phyloP scores from a whole-genome alignment of 2,329 filamentous ascomycete species.

The Microsporum canis region DNA sequence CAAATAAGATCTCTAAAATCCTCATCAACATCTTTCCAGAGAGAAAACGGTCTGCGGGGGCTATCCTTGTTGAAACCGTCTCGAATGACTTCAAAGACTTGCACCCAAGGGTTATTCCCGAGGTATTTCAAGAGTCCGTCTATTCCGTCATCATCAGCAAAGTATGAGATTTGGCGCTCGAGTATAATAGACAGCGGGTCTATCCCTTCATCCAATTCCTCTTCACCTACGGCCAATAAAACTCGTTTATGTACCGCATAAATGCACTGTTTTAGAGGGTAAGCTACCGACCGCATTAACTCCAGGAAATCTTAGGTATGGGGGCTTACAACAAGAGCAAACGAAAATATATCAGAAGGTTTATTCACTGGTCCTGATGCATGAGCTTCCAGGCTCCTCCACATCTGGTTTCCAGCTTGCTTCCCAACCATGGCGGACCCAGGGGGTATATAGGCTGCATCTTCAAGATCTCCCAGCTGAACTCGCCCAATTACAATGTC shows the following conservation, averaged over 20 bases:
- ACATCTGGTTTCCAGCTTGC: conserved; percentile 20
- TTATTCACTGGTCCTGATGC: conserved; percentile 15
- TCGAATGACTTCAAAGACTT: conserved; percentile 29
- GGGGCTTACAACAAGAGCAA: conserved; percentile 12
- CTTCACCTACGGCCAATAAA: conserved; percentile 29
- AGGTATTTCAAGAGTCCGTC: conserved; percentile 34
- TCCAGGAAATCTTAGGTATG: not conserved
- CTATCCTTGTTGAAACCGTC: conserved; percentile 34
- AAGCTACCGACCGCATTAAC: not conserved
- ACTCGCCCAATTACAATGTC: conserved; percentile 12
- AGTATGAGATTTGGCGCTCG: conserved; percentile 39
- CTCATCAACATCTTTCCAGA: conserved; percentile 29
- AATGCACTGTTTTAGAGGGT: conserved; percentile 27
- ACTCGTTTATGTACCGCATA: conserved; percentile 35
- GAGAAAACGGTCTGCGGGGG: conserved; percentile 33
- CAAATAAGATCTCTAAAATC: conserved; percentile 23
- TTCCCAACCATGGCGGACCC: conserved; percentile 11
- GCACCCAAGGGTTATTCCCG: conserved; percentile 29
- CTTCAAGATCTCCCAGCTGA: conserved; percentile 20
- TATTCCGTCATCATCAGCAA: conserved; percentile 35
- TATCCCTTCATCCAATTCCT: conserved; percentile 23
- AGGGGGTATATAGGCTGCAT: conserved; percentile 9
- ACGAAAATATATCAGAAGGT: conserved; percentile 18
- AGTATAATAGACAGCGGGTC: conserved; percentile 34
- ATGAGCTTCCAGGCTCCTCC: conserved; percentile 25